phyloP scores from a whole-genome alignment of 768 basidiomycete genomes.

The Naganishia kalamii region DNA sequence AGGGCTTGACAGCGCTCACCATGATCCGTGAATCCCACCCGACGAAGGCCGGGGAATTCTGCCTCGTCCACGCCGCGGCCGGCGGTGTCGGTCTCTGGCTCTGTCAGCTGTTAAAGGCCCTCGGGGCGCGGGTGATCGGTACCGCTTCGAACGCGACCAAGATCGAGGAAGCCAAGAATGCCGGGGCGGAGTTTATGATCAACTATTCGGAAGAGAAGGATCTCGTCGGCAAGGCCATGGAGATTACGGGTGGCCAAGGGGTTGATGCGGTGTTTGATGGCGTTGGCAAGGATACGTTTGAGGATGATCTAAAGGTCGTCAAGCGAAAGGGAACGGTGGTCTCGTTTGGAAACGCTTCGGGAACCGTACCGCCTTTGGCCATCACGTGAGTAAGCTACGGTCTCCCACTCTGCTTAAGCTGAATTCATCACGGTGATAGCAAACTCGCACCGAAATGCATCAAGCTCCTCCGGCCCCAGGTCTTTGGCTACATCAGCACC shows the following conservation, averaged over 20 bases:
- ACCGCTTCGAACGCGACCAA: slow-evolving; percentile 83
- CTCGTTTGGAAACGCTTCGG: slow-evolving; percentile 86
- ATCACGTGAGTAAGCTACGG: slow-evolving; percentile 25
- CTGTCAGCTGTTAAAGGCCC: slow-evolving; percentile 41
- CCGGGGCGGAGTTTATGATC: slow-evolving; percentile 58
- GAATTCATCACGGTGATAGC: slow-evolving; percentile 52
- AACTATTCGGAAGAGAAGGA: slow-evolving; percentile 16
- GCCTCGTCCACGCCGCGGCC: slow-evolving; percentile 84
- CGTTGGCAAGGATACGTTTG: slow-evolving; percentile 94
- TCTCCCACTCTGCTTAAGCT: background rate
- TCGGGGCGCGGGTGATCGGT: slow-evolving; percentile 82
- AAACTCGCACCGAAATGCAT: slow-evolving; percentile 76
- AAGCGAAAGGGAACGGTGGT: slow-evolving; percentile 84
- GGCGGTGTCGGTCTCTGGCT: slow-evolving; percentile 66
- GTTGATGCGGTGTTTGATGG: slow-evolving; percentile 85
- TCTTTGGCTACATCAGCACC: slow-evolving; percentile 67
- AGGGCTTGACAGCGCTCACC: slow-evolving; percentile 67
- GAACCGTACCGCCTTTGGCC: slow-evolving; percentile 43
- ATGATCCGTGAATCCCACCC: slow-evolving; percentile 79
- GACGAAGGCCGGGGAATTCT: slow-evolving; percentile 64
- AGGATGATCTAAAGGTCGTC: slow-evolving; percentile 71
- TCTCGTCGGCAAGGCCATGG: slow-evolving; percentile 24
- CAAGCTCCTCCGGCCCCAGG: slow-evolving; percentile 53
- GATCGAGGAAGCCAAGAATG: slow-evolving; percentile 65
- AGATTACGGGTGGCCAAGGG: slow-evolving; percentile 43